Percentiles rank a stretch among this genome's conserved stretches.
These are phyloP conservation scores for Fusarium aywerte DNA, from an alignment of 2,329 filamentous ascomycete genomes.

Conservation along the genomic window DNA sequence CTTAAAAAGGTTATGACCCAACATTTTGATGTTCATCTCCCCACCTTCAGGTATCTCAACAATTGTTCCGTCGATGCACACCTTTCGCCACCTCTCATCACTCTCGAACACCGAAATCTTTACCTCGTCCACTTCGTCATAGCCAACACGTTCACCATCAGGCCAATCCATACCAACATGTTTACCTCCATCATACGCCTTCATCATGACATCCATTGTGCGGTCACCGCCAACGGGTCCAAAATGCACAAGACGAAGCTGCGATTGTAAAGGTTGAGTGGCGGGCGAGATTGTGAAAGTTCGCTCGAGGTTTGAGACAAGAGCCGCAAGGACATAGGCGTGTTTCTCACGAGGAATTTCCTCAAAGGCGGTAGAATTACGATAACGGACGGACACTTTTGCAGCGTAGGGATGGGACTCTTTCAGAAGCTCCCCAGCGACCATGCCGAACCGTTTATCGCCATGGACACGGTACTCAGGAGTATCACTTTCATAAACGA, in stretches of 20 bases:
- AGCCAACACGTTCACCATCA: slow-evolving; percentile 72
- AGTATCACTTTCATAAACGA: slow-evolving; percentile 93
- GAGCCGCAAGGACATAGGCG: slow-evolving; percentile 78
- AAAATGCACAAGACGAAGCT: slow-evolving; percentile 79
- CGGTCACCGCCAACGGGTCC: slow-evolving; percentile 71
- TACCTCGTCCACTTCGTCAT: slow-evolving; percentile 75
- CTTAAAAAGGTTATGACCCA: slow-evolving; percentile 55
- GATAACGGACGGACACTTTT: slow-evolving; percentile 51
- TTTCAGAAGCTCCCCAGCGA: slow-evolving; percentile 77
- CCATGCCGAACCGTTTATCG: slow-evolving; percentile 82
- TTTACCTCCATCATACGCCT: slow-evolving; percentile 66
- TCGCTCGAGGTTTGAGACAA: slow-evolving; percentile 84
- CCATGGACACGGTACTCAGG: slow-evolving; percentile 81
- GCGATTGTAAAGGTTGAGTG: slow-evolving; percentile 75
- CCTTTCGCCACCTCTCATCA: slow-evolving; percentile 80
- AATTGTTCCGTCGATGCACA: slow-evolving; percentile 94
- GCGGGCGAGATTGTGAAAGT: slow-evolving; percentile 83
- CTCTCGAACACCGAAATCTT: slow-evolving; percentile 73
- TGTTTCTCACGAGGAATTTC: slow-evolving; percentile 62
- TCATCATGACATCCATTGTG: slow-evolving; percentile 81
- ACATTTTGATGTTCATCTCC: slow-evolving; percentile 72
- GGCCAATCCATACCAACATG: slow-evolving; percentile 64
- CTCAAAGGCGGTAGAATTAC: slow-evolving; percentile 29
- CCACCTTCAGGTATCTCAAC: slow-evolving; percentile 77
- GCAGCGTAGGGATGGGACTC: slow-evolving; percentile 63